A percentile compares a stretch with the other conserved stretches of the same genome.
These are phyloP conservation scores for Micractinium conductrix DNA, from an alignment of 139 green algal species.

Conservation along the genomic window DNA sequence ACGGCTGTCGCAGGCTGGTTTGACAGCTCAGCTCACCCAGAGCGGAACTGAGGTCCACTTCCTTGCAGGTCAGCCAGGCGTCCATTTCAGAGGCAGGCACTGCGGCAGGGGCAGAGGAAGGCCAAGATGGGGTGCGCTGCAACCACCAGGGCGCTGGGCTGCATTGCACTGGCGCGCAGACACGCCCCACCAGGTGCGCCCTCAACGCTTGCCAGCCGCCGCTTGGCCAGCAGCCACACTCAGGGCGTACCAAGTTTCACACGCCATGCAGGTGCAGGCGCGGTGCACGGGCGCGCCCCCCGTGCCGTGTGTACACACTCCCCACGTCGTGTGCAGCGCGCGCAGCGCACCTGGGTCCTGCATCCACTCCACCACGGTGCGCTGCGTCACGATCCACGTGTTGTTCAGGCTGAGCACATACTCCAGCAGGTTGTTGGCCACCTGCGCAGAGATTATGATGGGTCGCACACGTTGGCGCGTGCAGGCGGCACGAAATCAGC, in stretches of 20 bases:
- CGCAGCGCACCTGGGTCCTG: no score
- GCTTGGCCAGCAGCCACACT: not conserved
- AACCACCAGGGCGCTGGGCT: not conserved
- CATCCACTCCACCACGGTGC: slow-evolving; percentile 44
- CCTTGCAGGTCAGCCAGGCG: slow-evolving; percentile 25
- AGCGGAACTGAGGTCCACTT: not conserved
- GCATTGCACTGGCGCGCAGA: not conserved
- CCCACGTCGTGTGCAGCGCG: no score
- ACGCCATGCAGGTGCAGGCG: no score
- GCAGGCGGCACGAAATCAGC: no score
- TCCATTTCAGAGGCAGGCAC: slow-evolving; percentile 30
- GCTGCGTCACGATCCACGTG: slow-evolving; percentile 38
- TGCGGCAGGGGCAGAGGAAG: not conserved
- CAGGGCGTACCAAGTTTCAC: no score
- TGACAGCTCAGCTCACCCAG: not conserved
- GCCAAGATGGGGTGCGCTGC: not conserved
- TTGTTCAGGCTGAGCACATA: slow-evolving; percentile 26
- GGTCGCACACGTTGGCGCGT: no score
- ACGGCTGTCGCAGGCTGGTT: not conserved
- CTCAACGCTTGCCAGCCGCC: not conserved
- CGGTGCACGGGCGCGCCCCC: no score
- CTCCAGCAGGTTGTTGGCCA: slow-evolving; percentile 20
- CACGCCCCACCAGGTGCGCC: not conserved
- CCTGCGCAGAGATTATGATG: not conserved
- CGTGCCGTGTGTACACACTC: no score